phyloP scores from a whole-genome alignment of 2,329 filamentous ascomycete genomes.

The Fusarium haematococcum region DNA sequence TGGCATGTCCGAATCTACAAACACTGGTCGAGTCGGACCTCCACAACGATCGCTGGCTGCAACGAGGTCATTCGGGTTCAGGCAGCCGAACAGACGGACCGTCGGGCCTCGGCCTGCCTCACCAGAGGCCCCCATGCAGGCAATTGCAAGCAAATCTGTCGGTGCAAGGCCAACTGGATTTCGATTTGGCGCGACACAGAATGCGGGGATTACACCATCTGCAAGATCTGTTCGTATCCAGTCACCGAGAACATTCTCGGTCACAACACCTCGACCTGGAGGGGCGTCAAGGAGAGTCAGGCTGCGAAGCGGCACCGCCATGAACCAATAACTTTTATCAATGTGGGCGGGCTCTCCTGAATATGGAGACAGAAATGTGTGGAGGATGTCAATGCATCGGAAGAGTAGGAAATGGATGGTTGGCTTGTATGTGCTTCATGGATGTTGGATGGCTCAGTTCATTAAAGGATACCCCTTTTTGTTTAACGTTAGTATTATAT shows the following conservation, averaged over 20 bases:
- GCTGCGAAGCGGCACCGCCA: conserved; percentile 14
- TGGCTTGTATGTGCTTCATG: conserved; percentile 28
- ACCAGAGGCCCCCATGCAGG: conserved; percentile 13
- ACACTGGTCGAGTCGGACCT: not conserved
- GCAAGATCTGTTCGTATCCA: conserved; percentile 42
- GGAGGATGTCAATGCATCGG: not conserved
- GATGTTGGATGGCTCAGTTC: conserved; percentile 37
- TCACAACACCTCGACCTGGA: conserved; percentile 15
- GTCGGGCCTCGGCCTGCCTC: conserved; percentile 18
- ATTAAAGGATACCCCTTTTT: conserved; percentile 43
- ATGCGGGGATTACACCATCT: conserved; percentile 16
- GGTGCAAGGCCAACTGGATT: conserved; percentile 26
- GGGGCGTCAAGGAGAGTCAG: conserved; percentile 11
- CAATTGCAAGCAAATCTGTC: conserved; percentile 33
- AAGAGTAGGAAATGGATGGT: conserved; percentile 5
- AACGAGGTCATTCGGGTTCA: conserved; percentile 24
- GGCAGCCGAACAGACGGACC: conserved; percentile 15
- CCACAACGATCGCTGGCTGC: conserved; percentile 11
- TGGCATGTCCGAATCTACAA: conserved; percentile 5
- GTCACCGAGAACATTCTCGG: conserved; percentile 36
- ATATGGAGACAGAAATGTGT: conserved; percentile 10
- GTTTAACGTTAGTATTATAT: conserved; percentile 21
- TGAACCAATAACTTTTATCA: conserved; percentile 20
- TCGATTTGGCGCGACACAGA: conserved; percentile 27
- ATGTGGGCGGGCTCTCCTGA: not conserved